A percentile compares a stretch with the other conserved stretches of the same genome.
phyloP scores from a whole-genome alignment of 2,329 filamentous ascomycete species.

The Diplodia seriata region DNA sequence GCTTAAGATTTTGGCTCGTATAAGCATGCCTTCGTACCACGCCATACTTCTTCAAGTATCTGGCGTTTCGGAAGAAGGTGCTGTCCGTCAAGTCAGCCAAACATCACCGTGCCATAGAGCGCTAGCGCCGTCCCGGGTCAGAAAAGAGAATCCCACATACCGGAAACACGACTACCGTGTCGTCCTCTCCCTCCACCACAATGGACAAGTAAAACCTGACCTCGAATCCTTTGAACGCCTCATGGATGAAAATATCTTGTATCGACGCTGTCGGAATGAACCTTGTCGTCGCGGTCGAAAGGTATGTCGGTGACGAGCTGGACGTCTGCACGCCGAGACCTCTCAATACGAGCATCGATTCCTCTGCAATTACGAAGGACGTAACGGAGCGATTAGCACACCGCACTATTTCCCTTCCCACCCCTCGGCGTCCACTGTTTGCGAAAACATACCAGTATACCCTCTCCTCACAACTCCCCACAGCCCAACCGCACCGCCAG shows the following conservation, averaged over 20 bases:
- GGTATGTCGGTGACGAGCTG: slow-evolving; percentile 71
- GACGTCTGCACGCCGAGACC: slow-evolving; percentile 91
- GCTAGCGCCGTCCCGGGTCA: not conserved
- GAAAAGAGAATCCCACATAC: slow-evolving; percentile 49
- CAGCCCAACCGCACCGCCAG: slow-evolving; percentile 49
- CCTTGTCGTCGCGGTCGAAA: slow-evolving; percentile 67
- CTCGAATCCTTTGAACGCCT: slow-evolving; percentile 91
- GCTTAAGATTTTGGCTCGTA: slow-evolving; percentile 63
- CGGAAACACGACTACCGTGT: slow-evolving; percentile 95
- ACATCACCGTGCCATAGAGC: too few species aligned
- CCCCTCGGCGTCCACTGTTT: not conserved
- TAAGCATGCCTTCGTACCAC: slow-evolving; percentile 80
- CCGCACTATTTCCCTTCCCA: slow-evolving; percentile 46
- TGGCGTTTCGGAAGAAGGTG: slow-evolving; percentile 73
- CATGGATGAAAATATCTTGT: slow-evolving; percentile 91
- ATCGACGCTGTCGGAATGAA: slow-evolving; percentile 93
- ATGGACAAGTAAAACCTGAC: slow-evolving; percentile 89
- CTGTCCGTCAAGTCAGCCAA: slow-evolving; percentile 42
- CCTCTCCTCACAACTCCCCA: slow-evolving; percentile 56
- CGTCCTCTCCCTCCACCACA: slow-evolving; percentile 85
- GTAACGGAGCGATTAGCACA: slow-evolving; percentile 36
- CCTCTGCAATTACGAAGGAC: slow-evolving; percentile 59
- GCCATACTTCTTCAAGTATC: slow-evolving; percentile 89
- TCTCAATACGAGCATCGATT: slow-evolving; percentile 86
- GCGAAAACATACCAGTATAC: slow-evolving; percentile 56